Evolutionary conservation across 1,139 yeast species (phyloP).

Genomic region (Pichia sp.): DNA sequence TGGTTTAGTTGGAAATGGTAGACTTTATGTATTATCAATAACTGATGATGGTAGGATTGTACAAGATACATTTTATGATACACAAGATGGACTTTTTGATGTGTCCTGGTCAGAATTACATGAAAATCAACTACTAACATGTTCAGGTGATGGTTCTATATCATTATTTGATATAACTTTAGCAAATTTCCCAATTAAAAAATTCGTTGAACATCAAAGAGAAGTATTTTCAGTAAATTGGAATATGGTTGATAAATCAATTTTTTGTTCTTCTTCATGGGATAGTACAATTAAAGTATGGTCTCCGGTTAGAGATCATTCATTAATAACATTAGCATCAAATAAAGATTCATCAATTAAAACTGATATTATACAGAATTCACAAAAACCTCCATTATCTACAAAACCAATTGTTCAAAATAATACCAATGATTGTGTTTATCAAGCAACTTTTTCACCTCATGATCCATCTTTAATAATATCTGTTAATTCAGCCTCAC

Average conservation of each 20-base stretch:
- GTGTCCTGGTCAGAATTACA: slow-evolving; percentile 86
- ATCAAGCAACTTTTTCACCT: slow-evolving; percentile 80
- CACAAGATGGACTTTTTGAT: slow-evolving; percentile 90
- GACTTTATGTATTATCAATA: slow-evolving; percentile 63
- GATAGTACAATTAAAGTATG: slow-evolving; percentile 79
- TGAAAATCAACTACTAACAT: slow-evolving; percentile 76
- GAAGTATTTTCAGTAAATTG: slow-evolving; percentile 88
- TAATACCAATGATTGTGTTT: slow-evolving; percentile 50
- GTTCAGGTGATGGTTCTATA: slow-evolving; percentile 86
- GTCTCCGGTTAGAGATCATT: slow-evolving; percentile 55
- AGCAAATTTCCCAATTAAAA: slow-evolving; percentile 65
- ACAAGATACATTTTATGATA: slow-evolving; percentile 62
- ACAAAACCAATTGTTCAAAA: slow-evolving; percentile 27
- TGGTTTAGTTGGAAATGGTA: slow-evolving; percentile 92
- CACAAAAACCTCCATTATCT: slow-evolving; percentile 20
- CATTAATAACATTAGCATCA: slow-evolving; percentile 53
- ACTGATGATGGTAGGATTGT: slow-evolving; percentile 55
- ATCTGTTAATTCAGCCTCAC: slow-evolving; percentile 76
- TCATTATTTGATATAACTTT: slow-evolving; percentile 73
- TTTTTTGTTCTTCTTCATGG: slow-evolving; percentile 81
- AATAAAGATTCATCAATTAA: slow-evolving; percentile 31
- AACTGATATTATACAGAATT: slow-evolving; percentile 20
- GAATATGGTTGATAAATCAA: slow-evolving; percentile 72
- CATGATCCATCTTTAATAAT: slow-evolving; percentile 68
- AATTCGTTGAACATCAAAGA: slow-evolving; percentile 69